Evolutionary conservation across 345 rosid genomes (phyloP).

Genomic region (Isatis tinctoria): DNA sequence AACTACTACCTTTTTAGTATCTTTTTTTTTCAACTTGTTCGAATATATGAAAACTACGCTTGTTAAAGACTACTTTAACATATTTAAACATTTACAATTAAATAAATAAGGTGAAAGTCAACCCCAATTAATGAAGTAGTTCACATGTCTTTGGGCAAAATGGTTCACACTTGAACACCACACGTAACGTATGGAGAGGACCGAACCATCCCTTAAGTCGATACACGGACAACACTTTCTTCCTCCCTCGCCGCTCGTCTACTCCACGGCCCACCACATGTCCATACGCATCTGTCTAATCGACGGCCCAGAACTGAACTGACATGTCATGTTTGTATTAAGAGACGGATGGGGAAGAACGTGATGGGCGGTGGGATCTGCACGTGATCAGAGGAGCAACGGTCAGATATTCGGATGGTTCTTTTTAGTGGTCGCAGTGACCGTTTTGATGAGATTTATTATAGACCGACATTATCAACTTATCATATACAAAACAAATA

Average conservation of each 20-base stretch:
- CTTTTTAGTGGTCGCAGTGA: conserved; percentile 22
- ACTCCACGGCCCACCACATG: conserved; percentile 9
- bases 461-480: conserved; percentile 12
- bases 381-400: conserved; percentile 32
- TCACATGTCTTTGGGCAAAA: background rate
- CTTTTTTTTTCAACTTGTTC: background rate
- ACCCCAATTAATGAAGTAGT: background rate
- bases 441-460: conserved; percentile 15
- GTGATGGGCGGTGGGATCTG: conserved; percentile 31
- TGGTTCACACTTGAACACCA: background rate
- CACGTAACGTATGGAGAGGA: conserved; percentile 1
- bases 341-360: conserved; percentile 21
- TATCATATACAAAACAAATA: background rate
- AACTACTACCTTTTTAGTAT: background rate
- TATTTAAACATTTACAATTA: background rate
- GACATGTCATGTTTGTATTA: background rate
- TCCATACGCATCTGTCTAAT: background rate
- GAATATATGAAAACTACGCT: background rate
- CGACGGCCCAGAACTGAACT: conserved; percentile 18
- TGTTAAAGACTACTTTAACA: background rate
- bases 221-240: conserved; percentile 5
- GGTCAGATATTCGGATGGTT: conserved; percentile 23
- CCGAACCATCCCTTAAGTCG: conserved; percentile 1
- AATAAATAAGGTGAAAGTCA: background rate
- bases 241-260: conserved; percentile 2